Percentiles rank a stretch among this genome's conserved stretches.
These are phyloP conservation scores for Fagus crenata DNA, from an alignment of 306 rosid genomes.

Conservation along the genomic window DNA sequence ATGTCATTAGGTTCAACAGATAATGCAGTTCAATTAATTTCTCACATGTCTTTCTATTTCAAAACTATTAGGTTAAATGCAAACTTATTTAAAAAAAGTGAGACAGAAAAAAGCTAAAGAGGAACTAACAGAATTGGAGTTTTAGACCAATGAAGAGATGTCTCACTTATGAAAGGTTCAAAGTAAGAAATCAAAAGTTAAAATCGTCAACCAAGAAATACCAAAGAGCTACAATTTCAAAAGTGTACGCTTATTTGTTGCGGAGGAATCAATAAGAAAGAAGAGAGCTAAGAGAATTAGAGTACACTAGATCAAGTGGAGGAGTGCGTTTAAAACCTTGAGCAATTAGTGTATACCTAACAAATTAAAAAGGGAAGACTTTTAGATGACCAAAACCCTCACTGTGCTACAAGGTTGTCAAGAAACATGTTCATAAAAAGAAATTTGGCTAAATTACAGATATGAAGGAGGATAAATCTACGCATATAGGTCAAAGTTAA, in stretches of 20 bases:
- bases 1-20: background rate
- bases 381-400: background rate
- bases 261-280: background rate
- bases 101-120: background rate
- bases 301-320: conserved; percentile 2
- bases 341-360: background rate
- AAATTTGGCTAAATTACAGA: background rate
- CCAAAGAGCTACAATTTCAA: background rate
- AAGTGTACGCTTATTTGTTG: background rate
- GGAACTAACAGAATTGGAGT: background rate
- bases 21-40: background rate
- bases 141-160: background rate
- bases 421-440: background rate
- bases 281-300: background rate
- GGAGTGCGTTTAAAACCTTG: background rate
- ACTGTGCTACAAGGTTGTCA: background rate
- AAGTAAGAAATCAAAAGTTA: background rate
- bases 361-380: background rate
- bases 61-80: background rate
- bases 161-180: background rate
- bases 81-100: background rate
- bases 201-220: background rate
- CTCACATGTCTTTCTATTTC: background rate
- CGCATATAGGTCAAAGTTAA: background rate
- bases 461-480: background rate